These are phyloP conservation scores for Pulicaria dysenterica DNA, from an alignment of 129 eudicot genomes.

Conservation along the genomic window DNA sequence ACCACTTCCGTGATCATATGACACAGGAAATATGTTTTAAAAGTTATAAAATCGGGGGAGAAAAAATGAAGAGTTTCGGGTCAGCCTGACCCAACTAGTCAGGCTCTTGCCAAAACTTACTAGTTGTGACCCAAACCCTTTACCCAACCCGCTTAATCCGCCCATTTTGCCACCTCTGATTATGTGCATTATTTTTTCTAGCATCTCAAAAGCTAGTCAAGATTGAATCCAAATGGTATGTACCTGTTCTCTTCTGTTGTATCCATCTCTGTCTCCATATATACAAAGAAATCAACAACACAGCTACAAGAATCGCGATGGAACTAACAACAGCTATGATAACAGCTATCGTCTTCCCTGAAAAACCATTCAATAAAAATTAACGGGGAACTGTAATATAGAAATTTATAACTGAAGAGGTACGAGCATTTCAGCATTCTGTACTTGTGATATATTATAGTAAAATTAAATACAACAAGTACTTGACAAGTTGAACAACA, in stretches of 20 bases:
- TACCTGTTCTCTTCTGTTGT: slow-evolving; percentile 76
- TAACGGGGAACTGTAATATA: neutral
- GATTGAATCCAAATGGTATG: neutral
- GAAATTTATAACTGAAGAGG: neutral
- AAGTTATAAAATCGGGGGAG: neutral
- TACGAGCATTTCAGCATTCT: neutral
- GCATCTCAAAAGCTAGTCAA: slow-evolving; percentile 17
- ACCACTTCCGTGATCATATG: neutral
- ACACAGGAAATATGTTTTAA: neutral
- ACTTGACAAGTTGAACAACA: slow-evolving; percentile 1
- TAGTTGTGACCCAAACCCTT: neutral
- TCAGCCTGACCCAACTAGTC: neutral
- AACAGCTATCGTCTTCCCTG: slow-evolving; percentile 57
- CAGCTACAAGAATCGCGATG: slow-evolving; percentile 54
- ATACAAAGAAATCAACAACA: slow-evolving; percentile 48
- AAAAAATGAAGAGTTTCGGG: too few relatives aligned
- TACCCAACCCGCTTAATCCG: neutral
- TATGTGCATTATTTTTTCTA: slow-evolving; percentile 9
- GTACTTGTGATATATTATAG: neutral
- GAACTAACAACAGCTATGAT: slow-evolving; percentile 54
- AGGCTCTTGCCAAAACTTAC: slow-evolving; percentile 7
- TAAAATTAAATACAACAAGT: neutral
- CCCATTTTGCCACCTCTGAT: neutral
- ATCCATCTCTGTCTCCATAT: slow-evolving; percentile 50
- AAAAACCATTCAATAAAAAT: slow-evolving; percentile 24